Base-by-base conservation (phyloP, 257 asterid species). In the Craterostigma plantagineum region DNA sequence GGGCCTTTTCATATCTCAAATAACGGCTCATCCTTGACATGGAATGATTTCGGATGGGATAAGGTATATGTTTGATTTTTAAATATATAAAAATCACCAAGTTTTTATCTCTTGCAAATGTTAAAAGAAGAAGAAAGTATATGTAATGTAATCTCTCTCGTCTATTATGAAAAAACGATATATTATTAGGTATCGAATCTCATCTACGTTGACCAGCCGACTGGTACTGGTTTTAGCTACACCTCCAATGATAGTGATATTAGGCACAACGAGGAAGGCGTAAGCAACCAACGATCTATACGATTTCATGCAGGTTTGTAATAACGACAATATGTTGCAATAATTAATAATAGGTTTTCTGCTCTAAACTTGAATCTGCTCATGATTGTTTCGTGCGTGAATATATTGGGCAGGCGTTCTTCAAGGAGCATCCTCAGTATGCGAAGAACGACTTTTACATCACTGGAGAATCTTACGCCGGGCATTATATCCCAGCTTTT, bases 391-490 rank as follows among this genome's bases (percentile, higher is more conserved):
- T 23, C 30, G 30, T 23, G 30, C 6, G 30, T 23, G n/a, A n/a
- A n/a, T 23, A 23, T 23, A 23, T 23, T 23, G 30, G 2, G 30
- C 15, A 43, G 48, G 48, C 48, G 1, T 43, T 43, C 33, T 43
- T 43, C 48, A 37, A 46, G 48, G 11, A 43, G 48, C 48, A 43
- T 16, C 77, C 77, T 14, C 58, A 60, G 18, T 60, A 50, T 51
- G 69, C 44, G 34, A 52, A 55, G 12, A 69, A 72, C 18, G 71
- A 72, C 23, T 69, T 72, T 47, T 65, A 56, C 50, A 59, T 69
- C 14, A 69, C 72, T 2, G 82, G 82, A 38, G 77, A 69, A 69
- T 73, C 82, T 38, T 73, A 73, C 48, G 81, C 77, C 6, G 77
- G 81, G 7, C 77, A 73, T 49, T 73, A 69, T 9, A 55, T 73